Base-by-base conservation (phyloP, 371 early-diverging fungal species). In the Batrachochytrium dendrobatidis region DNA sequence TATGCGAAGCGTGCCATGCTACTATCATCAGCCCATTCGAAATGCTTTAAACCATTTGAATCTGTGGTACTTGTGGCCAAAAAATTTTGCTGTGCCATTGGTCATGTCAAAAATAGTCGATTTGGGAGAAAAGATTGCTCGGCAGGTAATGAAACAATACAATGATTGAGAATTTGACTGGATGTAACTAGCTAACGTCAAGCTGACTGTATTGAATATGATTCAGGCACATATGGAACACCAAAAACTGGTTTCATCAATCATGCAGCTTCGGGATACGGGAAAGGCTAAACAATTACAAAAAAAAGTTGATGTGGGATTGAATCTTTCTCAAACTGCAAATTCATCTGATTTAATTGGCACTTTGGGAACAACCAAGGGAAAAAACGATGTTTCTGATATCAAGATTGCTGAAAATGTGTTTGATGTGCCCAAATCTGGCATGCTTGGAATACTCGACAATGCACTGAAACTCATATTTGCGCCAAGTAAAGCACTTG, bases 1-100 rank as follows among this genome's bases (percentile, higher is more conserved):
- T 44, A 30, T 71, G n/a, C 43, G 29, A 7, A 49, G 52, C n/a
- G 58, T 63, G 7, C 74, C 74, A 10, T 55, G 57, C 2, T 74
- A 74, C 60, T 73, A 73, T 58, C 64, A 55, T 18, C 30, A 60
- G 34, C 59, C 62, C 1, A 50, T 61, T 6, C 46, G 35, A 12
- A 55, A 50, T 28, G 62, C 62, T 4, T 48, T 61, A 7, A 17
- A 34, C 10, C 24, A 20, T 0, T 49, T 52, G 52, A 61, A 46
- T 51, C 48, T 60, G 57, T n/a, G 25, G 59, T 48, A 58, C 48
- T 32, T 58, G 20, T 58, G 53, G 52, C 69, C 56, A n/a, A 7
- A 22, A 33, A 60, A 43, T 34, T 33, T 53, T 24, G 17, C 7
- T n/a, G n/a, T n/a, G n/a, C n/a, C n/a, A n/a, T n/a, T n/a, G n/a